Conservation (phyloP, 441 rosid species). For the Adansonia madagascariensis region DNA sequence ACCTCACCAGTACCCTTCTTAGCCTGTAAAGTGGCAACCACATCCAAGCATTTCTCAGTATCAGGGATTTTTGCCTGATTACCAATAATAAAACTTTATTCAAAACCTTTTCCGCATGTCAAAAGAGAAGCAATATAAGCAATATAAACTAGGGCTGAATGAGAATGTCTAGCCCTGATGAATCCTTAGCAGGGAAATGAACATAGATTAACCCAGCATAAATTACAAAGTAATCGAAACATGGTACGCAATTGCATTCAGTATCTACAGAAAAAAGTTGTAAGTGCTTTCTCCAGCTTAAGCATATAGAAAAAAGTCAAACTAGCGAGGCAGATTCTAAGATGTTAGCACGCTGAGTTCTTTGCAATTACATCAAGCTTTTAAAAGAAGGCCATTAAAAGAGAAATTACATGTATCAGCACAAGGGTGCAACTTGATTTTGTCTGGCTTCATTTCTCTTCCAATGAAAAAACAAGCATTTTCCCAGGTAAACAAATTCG, state of each 20-base stretch:
- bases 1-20: constrained; percentile 92
- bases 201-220: constrained; percentile 4
- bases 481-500: neutral
- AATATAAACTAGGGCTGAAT: neutral
- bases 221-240: constrained; percentile 2
- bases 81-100: constrained; percentile 23
- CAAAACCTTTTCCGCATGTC: neutral
- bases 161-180: constrained; percentile 6
- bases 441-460: neutral
- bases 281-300: neutral
- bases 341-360: neutral
- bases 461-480: neutral
- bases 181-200: neutral
- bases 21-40: constrained; percentile 78
- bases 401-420: neutral
- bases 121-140: neutral
- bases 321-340: neutral
- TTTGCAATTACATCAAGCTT: neutral
- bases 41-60: constrained; percentile 43
- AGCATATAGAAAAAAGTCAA: neutral
- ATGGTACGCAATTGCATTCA: neutral
- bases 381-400: neutral
- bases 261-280: neutral
- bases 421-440: constrained; percentile 6
- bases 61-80: constrained; percentile 89